A percentile compares a stretch with the other conserved stretches of the same genome.
These are phyloP conservation scores for Cystobasidium slooffiae DNA, from an alignment of 1,284 basidiomycete species.

Conservation along the genomic window DNA sequence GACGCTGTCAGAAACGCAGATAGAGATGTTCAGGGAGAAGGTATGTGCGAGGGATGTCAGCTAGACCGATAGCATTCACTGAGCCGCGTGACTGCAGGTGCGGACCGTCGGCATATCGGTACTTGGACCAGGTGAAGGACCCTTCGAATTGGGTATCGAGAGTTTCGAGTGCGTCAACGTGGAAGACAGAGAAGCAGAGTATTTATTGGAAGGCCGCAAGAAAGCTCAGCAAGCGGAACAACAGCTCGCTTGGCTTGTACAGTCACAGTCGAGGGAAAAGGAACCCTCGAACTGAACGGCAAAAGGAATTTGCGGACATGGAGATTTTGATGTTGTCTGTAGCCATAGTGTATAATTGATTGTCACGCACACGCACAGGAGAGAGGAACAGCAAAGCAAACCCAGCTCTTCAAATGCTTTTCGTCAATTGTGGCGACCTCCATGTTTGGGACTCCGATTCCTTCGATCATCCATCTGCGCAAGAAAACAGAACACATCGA, in stretches of 20 bases:
- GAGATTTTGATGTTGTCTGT: neutral
- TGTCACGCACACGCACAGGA: neutral
- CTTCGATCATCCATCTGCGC: neutral
- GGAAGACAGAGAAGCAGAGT: constrained; percentile 34
- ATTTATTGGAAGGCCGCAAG: constrained; percentile 18
- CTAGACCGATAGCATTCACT: neutral
- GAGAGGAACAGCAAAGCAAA: no score
- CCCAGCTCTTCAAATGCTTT: no score
- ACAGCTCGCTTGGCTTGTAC: constrained; percentile 17
- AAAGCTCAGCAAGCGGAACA: constrained; percentile 15
- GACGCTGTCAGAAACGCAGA: constrained; percentile 66
- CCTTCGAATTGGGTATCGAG: constrained; percentile 45
- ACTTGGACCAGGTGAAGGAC: constrained; percentile 61
- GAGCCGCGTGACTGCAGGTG: constrained; percentile 55
- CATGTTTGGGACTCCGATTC: no score
- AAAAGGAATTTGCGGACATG: neutral
- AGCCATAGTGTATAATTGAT: neutral
- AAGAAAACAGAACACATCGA: neutral
- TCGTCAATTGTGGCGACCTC: no score
- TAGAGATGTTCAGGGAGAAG: constrained; percentile 74
- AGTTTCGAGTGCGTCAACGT: constrained; percentile 43
- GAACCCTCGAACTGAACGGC: neutral
- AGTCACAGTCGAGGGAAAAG: constrained; percentile 18
- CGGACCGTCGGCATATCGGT: constrained; percentile 81
- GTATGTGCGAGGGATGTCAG: constrained; percentile 38